Evolutionary conservation across 345 rosid genomes (phyloP), one percentile per base, ranked within the genome.

Genomic region (Melastoma malabathricum): DNA sequence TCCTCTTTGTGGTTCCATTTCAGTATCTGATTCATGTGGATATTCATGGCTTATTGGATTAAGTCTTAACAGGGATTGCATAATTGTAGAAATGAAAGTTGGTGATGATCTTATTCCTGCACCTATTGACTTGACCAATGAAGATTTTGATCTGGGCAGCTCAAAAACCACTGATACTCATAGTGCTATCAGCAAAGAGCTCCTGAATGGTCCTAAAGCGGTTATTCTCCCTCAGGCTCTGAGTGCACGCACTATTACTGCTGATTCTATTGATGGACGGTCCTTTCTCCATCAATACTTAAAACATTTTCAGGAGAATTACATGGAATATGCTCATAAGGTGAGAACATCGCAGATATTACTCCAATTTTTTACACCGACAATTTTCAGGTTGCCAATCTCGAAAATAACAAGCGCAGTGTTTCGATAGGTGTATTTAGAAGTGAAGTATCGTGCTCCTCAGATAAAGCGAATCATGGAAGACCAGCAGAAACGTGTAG

Each of bases 301-400:
- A 69, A 88, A 83, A 65, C 84, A 83, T 62, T 93, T 93, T 77
- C 95, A 81, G 68, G 94, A 88, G 74, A 85, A 83, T 72, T 85
- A 93, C 25, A 86, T 85, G 31, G 94, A 83, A 55, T 93, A 93
- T 72, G 95, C 97, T 3, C 97, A 88, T 66, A 93, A 88, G 94
- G 99, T 88, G 66, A 68, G 29, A 15, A 22, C 17, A 55, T 10
- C 9, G 12, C 41, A 34, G 41, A 34, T 34, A 34, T 34, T 12
- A 34, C 41, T 34, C 41, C 41, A 34, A 34, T 6, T 1, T 12
- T 34, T 34, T 2, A 31, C 7, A 31, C 1, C 25, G 4, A 22
- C 25, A 22, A 1, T 18, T 54, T 25, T 4, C 15, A 5, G 39
- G 25, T 20, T 25, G 0, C 19, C 7, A 13, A 31, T 7, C 18